These are phyloP conservation scores for Pyrus communis DNA, from an alignment of 306 rosid genomes.

Conservation along the genomic window DNA sequence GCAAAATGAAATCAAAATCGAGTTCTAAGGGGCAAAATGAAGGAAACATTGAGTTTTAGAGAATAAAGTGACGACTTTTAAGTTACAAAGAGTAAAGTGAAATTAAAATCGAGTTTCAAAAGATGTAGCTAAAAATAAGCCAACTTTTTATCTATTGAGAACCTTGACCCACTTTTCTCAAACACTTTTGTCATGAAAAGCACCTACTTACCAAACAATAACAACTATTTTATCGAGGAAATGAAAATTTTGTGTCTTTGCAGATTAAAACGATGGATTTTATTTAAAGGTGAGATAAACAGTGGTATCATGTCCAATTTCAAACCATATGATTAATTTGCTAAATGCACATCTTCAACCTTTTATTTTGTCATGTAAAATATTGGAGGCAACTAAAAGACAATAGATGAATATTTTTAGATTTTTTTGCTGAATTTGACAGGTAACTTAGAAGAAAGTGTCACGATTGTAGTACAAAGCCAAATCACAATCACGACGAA, in stretches of 20 bases:
- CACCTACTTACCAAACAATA: background rate
- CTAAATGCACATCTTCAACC: background rate
- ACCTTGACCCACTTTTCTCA: background rate
- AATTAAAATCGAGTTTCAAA: rapidly evolving
- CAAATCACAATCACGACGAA: too few species aligned
- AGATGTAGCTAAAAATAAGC: too few species aligned
- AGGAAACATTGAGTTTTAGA: rapidly evolving
- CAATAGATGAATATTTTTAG: too few species aligned
- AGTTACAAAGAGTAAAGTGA: rapidly evolving
- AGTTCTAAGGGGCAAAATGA: too few species aligned
- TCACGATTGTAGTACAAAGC: too few species aligned
- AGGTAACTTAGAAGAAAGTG: too few species aligned
- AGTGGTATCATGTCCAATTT: background rate
- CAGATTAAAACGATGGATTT: background rate
- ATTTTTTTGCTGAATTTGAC: too few species aligned
- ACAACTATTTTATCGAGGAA: background rate
- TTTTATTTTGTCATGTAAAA: background rate
- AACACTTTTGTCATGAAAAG: background rate
- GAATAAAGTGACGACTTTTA: too few species aligned
- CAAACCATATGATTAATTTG: background rate
- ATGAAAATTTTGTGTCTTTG: background rate
- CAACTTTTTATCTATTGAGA: background rate
- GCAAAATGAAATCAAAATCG: too few species aligned
- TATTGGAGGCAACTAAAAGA: background rate
- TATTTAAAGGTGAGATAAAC: background rate